Base-by-base conservation (phyloP, 305 asterid species). In the Andrographis paniculata region DNA sequence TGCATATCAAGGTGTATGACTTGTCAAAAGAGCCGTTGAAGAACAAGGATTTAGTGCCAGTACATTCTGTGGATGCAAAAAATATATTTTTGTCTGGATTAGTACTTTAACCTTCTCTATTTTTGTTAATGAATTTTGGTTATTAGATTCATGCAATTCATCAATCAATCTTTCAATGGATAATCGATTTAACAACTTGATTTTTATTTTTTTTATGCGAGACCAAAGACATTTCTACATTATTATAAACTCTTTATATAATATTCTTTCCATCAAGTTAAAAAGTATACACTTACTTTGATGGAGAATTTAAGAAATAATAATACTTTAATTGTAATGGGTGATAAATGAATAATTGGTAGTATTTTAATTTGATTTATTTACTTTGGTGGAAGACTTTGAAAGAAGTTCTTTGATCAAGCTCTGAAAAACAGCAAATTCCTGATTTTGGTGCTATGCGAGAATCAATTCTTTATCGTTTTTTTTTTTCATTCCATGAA, bases 401-500 rank as follows among this genome's bases (percentile, higher is more conserved):
- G 59, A 79, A 65, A 70, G 94, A 79, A 58, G 95, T 77, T 48
- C 85, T 91, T 52, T 69, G 77, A 49, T 80, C 89, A 70, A 78
- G 62, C 59, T 60, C 80, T 70, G 59, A 73, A 20, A 74, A 69
- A 64, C 73, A 66, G 59, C 66, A 67, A 49, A 70, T 54, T 63
- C 79, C 87, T 37, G 86, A 81, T 58, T 79, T 91, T 60, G 76
- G 58, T 16, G 60, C 73, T 53, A 81, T 87, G 17, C 87, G 95
- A 6, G 91, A 87, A 55, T 80, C 96, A 39, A 77, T 91, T 63
- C 91, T 83, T 60, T 84, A 70, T 96, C 95, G 83, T 67, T 50
- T 20, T 24, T 24, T 24, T 24, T 24, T 8, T 24, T 8, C 30
- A 24, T 24, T 24, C 38, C 11, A 33, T 33, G n/a, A 33, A 33